These are phyloP conservation scores for Paramecium pentaurelia DNA, from an alignment of 73 alveolate species.

Conservation along the genomic window DNA sequence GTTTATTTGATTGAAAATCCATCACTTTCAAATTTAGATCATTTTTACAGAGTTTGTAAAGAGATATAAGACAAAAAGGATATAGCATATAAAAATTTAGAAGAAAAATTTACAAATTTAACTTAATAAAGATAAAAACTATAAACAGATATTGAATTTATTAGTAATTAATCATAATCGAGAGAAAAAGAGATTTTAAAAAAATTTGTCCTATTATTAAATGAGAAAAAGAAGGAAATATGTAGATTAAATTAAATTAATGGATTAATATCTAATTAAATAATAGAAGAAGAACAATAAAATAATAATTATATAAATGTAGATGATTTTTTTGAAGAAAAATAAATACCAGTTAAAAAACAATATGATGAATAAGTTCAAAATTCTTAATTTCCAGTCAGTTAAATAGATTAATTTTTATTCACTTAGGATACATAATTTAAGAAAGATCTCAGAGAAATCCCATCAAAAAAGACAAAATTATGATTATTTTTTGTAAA, in stretches of 20 bases:
- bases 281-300: conserved; percentile 3
- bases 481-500: background rate
- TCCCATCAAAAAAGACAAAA: background rate
- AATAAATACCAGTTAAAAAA: background rate
- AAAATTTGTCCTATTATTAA: background rate
- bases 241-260: background rate
- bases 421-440: conserved; percentile 11
- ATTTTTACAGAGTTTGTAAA: background rate
- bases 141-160: background rate
- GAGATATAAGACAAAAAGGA: background rate
- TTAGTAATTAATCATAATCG: background rate
- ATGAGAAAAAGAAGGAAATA: background rate
- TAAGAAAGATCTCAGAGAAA: background rate
- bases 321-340: background rate
- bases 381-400: background rate
- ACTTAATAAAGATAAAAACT: background rate
- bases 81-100: background rate
- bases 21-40: background rate
- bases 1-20: background rate
- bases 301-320: background rate
- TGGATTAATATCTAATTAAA: background rate
- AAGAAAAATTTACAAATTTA: background rate
- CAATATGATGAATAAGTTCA: background rate
- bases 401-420: background rate
- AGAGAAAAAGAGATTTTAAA: background rate